These are phyloP conservation scores for Salvia hispanica DNA, from an alignment of 257 asterid species.

Conservation along the genomic window DNA sequence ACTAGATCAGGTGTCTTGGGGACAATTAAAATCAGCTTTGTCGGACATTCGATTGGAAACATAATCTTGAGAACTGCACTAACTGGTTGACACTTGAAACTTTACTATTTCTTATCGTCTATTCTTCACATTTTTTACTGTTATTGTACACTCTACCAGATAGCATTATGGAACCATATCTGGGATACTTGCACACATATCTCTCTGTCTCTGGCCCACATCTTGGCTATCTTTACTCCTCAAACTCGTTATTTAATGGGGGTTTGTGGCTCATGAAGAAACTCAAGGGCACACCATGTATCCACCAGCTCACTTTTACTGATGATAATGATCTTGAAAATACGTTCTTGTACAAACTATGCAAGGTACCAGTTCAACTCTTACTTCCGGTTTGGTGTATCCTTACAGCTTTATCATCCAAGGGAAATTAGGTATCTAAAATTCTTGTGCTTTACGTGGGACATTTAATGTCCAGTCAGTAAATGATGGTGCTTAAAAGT, in stretches of 20 bases:
- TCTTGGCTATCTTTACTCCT: slow-evolving; percentile 79
- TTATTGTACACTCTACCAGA: slow-evolving; percentile 48
- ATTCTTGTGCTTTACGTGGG: slow-evolving; percentile 9
- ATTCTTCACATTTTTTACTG: slow-evolving; percentile 36
- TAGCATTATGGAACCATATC: slow-evolving; percentile 79
- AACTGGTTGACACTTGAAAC: slow-evolving; percentile 48
- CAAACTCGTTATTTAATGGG: slow-evolving; percentile 75
- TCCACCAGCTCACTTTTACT: slow-evolving; percentile 82
- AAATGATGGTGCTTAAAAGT: not conserved
- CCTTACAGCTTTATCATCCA: not conserved
- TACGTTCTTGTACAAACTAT: slow-evolving; percentile 67
- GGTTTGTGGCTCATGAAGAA: slow-evolving; percentile 87
- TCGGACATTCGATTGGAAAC: slow-evolving; percentile 84
- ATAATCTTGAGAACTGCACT: slow-evolving; percentile 75
- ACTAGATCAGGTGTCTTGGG: slow-evolving; percentile 63
- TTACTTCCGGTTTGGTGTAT: not conserved
- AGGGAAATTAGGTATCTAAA: not conserved
- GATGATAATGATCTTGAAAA: slow-evolving; percentile 73
- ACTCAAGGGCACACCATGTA: slow-evolving; percentile 74
- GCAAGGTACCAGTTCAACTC: slow-evolving; percentile 52
- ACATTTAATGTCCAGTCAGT: not conserved
- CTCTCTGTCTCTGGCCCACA: slow-evolving; percentile 82
- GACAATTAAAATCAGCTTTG: slow-evolving; percentile 71
- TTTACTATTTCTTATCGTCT: slow-evolving; percentile 1
- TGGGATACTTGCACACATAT: slow-evolving; percentile 62